Conservation (phyloP, 768 basidiomycete species). For the Suillus hirtellus region DNA sequence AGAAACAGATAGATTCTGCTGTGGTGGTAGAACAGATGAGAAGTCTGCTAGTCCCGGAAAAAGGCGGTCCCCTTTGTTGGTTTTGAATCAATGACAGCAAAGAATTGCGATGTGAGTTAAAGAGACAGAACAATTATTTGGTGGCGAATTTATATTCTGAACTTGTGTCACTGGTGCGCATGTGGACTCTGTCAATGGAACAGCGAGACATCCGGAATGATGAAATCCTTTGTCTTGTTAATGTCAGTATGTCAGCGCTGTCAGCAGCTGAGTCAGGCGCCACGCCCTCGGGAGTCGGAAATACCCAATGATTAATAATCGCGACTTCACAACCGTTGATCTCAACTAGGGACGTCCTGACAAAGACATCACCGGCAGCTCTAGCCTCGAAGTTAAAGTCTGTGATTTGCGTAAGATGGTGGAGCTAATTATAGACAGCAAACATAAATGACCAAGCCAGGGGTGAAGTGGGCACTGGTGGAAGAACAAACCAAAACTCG, state of each 20-base stretch:
- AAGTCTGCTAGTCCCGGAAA: no score
- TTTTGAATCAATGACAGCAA: no score
- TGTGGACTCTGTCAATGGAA: neutral
- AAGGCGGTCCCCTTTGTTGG: no score
- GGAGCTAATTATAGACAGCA: constrained; percentile 6
- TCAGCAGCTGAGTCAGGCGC: neutral
- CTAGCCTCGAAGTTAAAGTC: neutral
- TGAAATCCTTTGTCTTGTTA: neutral
- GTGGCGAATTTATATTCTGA: no score
- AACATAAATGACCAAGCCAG: neutral
- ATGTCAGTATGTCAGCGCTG: neutral
- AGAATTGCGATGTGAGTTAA: no score
- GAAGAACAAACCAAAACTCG: constrained; percentile 3
- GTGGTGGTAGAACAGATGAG: no score
- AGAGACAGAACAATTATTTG: no score
- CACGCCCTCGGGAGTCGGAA: neutral
- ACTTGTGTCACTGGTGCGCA: neutral
- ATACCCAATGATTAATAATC: neutral
- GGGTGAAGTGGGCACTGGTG: neutral
- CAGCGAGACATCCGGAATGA: neutral
- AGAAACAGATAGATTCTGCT: no score
- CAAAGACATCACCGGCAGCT: neutral
- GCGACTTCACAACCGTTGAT: neutral
- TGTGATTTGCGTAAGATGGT: neutral
- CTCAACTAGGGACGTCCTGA: neutral